Percentiles rank a stretch among this genome's conserved stretches.
phyloP scores from a whole-genome alignment of 2,329 filamentous ascomycete genomes.

The Diaporthe humulicola region DNA sequence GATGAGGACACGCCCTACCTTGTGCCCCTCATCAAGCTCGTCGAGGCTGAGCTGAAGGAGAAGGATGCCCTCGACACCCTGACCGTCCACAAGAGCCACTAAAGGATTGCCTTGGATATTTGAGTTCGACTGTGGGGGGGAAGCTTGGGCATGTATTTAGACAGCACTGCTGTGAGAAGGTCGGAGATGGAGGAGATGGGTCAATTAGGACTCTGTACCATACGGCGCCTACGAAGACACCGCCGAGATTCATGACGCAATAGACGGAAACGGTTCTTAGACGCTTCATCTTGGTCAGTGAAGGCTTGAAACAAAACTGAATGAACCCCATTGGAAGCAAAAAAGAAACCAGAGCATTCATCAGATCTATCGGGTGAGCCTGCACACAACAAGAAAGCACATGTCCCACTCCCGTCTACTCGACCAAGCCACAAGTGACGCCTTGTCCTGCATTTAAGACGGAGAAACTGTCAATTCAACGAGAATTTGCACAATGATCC shows the following conservation, averaged over 20 bases:
- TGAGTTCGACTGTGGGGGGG: background rate
- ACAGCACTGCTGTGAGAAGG: background rate
- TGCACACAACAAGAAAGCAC: background rate
- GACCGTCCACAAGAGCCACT: conserved; percentile 64
- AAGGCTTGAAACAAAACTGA: background rate
- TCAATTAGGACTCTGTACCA: conserved; percentile 33
- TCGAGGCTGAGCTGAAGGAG: conserved; percentile 63
- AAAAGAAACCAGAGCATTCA: background rate
- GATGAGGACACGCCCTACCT: conserved; percentile 71
- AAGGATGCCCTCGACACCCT: conserved; percentile 65
- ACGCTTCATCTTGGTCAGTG: conserved; percentile 11
- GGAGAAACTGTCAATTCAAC: background rate
- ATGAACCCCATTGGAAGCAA: background rate
- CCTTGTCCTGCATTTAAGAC: background rate
- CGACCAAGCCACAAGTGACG: background rate
- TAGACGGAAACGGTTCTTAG: conserved; percentile 37
- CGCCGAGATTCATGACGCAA: conserved; percentile 34
- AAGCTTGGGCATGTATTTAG: background rate
- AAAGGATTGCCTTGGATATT: conserved; percentile 31
- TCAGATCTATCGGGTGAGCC: background rate
- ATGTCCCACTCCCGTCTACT: background rate
- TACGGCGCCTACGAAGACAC: conserved; percentile 19
- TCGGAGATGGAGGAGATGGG: background rate
- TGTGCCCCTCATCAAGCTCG: conserved; percentile 63
- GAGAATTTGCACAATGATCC: background rate